Base-by-base conservation (phyloP, 2,329 filamentous ascomycete genomes). In the Leptodontidium sp. region DNA sequence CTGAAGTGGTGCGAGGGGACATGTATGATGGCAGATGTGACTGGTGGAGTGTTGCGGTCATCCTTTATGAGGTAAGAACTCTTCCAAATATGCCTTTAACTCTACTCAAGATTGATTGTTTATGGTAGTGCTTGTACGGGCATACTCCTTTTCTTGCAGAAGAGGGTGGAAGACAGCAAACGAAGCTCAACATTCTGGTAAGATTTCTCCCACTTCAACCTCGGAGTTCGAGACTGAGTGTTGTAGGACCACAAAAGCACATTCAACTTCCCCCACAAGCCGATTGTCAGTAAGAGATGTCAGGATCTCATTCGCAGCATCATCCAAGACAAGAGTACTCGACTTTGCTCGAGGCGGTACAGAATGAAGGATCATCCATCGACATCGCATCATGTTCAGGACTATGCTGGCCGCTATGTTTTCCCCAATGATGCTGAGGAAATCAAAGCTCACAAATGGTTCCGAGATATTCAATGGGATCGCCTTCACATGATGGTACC, bases 11-110 rank as follows among this genome's bases (percentile, higher is more conserved):
- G 68, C 84, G 87, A 72, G 93, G 94, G 35, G 87, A 93, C 61
- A 82, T 86, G 47, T 98, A 98, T 79, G 96, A 98, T 80, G 95
- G 93, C 38, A 87, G 95, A 77, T 98, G 95, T 81, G 95, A 98
- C 81, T 98, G 88, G 93, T 98, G 93, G 95, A 98, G 94, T 81
- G 88, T 98, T 74, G 95, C 94, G 64, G 90, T 98, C 77, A 98
- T 98, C 77, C 81, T 98, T 67, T 98, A 93, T 77, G 95, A 98
- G 80, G 87, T 87, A 75, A 65, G 77, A 3, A 17, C 6, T 17
- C 1, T 14, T 29, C 47, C 6, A 32, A 24, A 2, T 17, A 2
- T 4, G 24, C 9, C n/a, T 21, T 24, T 21, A 24, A 24, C 21
- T 50, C 17, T 21, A 6, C 47, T 24, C 9, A 50, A 21, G 17